Evolutionary conservation across 257 asterid species (phyloP), one percentile per base, ranked within the genome.

Genomic region (Fraxinus excelsior): DNA sequence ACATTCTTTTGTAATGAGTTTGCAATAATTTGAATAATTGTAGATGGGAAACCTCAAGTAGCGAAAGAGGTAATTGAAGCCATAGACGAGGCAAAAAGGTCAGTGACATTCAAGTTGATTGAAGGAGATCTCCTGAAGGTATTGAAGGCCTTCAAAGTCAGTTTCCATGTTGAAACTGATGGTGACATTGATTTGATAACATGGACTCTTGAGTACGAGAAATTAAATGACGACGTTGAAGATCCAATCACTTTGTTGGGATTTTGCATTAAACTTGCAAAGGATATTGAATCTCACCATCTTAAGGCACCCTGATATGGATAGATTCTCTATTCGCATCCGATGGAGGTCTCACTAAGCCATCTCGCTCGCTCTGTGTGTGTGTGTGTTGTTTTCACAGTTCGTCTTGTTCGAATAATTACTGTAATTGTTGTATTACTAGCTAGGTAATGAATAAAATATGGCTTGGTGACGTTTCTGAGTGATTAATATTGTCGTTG

Each of bases 171-270:
- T 19, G 80, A 38, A 14, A 74, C 65, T 16, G 69, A 65, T 7
- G 82, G 60, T 21, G 76, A 77, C 10, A 42, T 44, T 19, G 74
- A 70, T 25, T 60, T 80, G 60, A 68, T 71, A 0, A 83, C 82
- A 3, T 83, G 84, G 80, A 79, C 84, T 13, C 46, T 83, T 38
- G 75, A 75, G 26, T 83, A 79, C 18, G 84, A 79, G 77, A 83
- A 83, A 66, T 71, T 79, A 56, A 73, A 71, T 5, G 86, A 76
- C n/a, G 68, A 76, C n/a, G 26, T 46, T 8, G 80, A 82, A 4
- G 84, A 83, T 9, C 83, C 84, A 8, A 67, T 76, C 19, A 64
- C 78, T 1, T 29, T 82, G 10, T 34, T 78, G 69, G 70, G 10
- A 60, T 37, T 82, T 28, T 6, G 67, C 37, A 67, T 82, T 11